A percentile compares a stretch with the other conserved stretches of the same genome.
These are phyloP conservation scores for Emiliania huxleyi DNA, from an alignment of 78 protist genomes.

Conservation along the genomic window DNA sequence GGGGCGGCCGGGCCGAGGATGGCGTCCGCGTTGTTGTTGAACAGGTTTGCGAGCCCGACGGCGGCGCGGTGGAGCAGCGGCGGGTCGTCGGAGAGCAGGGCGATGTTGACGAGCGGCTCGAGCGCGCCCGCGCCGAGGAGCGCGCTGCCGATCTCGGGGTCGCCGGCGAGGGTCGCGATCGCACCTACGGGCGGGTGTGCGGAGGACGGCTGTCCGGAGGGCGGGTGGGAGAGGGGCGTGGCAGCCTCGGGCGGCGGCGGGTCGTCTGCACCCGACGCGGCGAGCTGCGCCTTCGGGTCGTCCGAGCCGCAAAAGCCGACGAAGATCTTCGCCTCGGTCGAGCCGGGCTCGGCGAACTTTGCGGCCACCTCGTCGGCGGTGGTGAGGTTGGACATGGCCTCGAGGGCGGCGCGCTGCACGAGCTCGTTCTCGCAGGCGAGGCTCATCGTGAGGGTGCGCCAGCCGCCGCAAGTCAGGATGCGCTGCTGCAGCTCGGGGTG, in stretches of 20 bases:
- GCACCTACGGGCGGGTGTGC: too few species aligned
- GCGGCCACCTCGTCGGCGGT: background rate
- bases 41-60: background rate
- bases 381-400: background rate
- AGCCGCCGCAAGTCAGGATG: background rate
- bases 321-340: constrained; percentile 1
- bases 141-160: background rate
- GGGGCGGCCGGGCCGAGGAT: background rate
- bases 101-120: background rate
- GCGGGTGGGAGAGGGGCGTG: too few species aligned
- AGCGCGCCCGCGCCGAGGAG: background rate
- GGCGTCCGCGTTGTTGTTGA: background rate
- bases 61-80: constrained; percentile 6
- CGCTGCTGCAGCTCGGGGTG: background rate
- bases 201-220: too few species aligned
- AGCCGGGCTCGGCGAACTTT: background rate
- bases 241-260: too few species aligned
- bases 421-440: background rate
- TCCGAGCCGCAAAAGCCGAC: constrained; percentile 5
- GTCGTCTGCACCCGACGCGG: constrained; percentile 8
- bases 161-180: background rate
- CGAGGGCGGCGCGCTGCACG: constrained; percentile 19
- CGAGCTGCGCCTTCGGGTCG: background rate
- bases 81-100: background rate
- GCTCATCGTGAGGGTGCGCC: background rate